Evolutionary conservation across 139 green algal genomes (phyloP).

Genomic region (Asterochloris erici): DNA sequence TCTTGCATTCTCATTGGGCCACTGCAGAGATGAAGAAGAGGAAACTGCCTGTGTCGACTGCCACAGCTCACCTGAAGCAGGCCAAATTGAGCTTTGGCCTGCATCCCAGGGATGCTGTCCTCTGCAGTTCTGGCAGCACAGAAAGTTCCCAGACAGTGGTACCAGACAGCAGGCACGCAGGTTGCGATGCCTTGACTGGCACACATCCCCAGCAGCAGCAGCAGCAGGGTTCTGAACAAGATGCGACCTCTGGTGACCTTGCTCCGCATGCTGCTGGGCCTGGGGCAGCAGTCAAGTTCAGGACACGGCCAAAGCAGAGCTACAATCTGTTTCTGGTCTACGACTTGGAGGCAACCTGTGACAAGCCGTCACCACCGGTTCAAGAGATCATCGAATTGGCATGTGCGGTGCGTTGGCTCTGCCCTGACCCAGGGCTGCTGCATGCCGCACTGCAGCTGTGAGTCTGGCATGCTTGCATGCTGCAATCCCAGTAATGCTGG

Average conservation of each 20-base stretch:
- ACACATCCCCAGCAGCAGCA: neutral
- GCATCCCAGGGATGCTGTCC: no score
- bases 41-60: no score
- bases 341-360: conserved; percentile 58
- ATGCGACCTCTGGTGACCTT: no score
- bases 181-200: neutral
- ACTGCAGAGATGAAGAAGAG: no score
- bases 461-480: no score
- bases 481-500: no score
- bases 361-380: conserved; percentile 21
- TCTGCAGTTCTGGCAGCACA: neutral
- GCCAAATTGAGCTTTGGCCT: no score
- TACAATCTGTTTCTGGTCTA: conserved; percentile 37
- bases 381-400: conserved; percentile 74
- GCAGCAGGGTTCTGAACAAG: neutral
- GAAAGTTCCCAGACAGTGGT: neutral
- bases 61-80: no score
- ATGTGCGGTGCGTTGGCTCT: conserved; percentile 25
- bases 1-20: no score
- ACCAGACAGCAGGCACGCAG: neutral
- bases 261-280: neutral
- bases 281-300: neutral
- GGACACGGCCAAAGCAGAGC: conserved; percentile 18
- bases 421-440: no score
- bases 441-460: no score